A percentile compares a stretch with the other conserved stretches of the same genome.
These are phyloP conservation scores for Bacidia gigantensis DNA, from an alignment of 495 filamentous ascomycete genomes.

Conservation along the genomic window DNA sequence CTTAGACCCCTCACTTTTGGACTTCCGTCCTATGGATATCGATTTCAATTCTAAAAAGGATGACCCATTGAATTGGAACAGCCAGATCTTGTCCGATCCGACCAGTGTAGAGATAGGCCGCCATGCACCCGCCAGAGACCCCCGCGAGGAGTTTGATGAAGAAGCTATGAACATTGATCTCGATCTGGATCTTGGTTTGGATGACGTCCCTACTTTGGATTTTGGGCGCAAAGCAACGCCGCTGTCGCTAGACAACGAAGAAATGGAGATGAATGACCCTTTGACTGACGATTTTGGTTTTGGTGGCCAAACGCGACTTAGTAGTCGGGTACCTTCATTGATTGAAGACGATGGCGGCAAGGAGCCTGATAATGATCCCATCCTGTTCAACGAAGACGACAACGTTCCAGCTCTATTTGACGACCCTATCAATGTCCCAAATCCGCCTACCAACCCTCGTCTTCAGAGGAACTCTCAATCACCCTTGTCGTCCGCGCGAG, in stretches of 20 bases:
- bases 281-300: slow-evolving; percentile 40
- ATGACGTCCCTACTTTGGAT: slow-evolving; percentile 47
- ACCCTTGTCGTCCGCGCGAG: slow-evolving; percentile 47
- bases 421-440: slow-evolving; percentile 28
- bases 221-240: slow-evolving; percentile 65
- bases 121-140: slow-evolving; percentile 30
- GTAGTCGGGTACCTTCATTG: slow-evolving; percentile 26
- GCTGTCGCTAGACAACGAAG: slow-evolving; percentile 53
- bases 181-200: slow-evolving; percentile 39
- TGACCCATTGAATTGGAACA: slow-evolving; percentile 45
- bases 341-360: slow-evolving; percentile 31
- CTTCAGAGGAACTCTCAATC: slow-evolving; percentile 48
- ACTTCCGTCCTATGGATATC: slow-evolving; percentile 49
- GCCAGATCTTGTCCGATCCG: slow-evolving; percentile 54
- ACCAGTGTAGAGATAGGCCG: slow-evolving; percentile 34
- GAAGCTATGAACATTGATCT: slow-evolving; percentile 37
- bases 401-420: slow-evolving; percentile 50
- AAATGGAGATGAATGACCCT: slow-evolving; percentile 51
- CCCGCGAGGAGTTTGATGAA: slow-evolving; percentile 35
- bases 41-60: slow-evolving; percentile 46
- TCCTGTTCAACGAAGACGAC: slow-evolving; percentile 42
- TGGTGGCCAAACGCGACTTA: slow-evolving; percentile 25
- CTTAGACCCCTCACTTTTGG: slow-evolving; percentile 59
- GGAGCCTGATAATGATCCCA: slow-evolving; percentile 25
- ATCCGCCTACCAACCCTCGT: slow-evolving; percentile 29